Base-by-base conservation (phyloP, 257 asterid species). In the Oldenlandia corymbosa region DNA sequence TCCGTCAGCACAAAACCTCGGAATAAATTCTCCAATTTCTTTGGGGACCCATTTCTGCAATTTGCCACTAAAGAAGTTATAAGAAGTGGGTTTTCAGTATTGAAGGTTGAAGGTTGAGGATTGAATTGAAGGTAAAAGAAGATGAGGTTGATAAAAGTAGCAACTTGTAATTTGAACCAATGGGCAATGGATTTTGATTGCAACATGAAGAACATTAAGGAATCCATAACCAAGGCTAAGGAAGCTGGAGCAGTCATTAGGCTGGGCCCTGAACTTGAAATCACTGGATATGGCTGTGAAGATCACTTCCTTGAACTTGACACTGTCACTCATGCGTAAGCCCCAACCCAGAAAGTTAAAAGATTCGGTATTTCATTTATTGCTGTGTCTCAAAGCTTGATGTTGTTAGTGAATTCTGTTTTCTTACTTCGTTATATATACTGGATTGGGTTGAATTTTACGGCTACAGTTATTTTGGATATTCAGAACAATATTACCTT, bases 181-280 rank as follows among this genome's bases (percentile, higher is more conserved):
- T 89, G 99, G 99, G 97, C 99, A 10, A 92, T 92, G 99, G 99
- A 92, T 73, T 89, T 92, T 68, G 97, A 92, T 71, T 87, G 88
- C 84, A 92, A 92, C 69, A 60, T 89, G 72, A 89, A 76, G 37
- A 84, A 92, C 68, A 84, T 92, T 31, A 89, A 89, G 88, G 88
- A 87, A 52, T 89, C 99, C 0, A 84, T 92, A 67, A 66, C 77
- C 39, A 79, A 70, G 81, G 95, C 97, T 81, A 92, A 92, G 76
- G 68, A 72, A 73, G 84, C 85, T n/a, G 96, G 99, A 31, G 96
- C 96, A 30, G 88, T 73, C 37, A 84, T 92, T 59, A 87, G 97
- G 59, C 96, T 92, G 4, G 99, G 99, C 10, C 99, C 99, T 7
- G 99, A 92, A 79, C 99, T 92, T 41, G 99, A 92, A 81, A 85